Evolutionary conservation across 129 eudicot species (phyloP), one percentile per base, ranked within the genome.

Genomic region (Oenanthe sinensis): DNA sequence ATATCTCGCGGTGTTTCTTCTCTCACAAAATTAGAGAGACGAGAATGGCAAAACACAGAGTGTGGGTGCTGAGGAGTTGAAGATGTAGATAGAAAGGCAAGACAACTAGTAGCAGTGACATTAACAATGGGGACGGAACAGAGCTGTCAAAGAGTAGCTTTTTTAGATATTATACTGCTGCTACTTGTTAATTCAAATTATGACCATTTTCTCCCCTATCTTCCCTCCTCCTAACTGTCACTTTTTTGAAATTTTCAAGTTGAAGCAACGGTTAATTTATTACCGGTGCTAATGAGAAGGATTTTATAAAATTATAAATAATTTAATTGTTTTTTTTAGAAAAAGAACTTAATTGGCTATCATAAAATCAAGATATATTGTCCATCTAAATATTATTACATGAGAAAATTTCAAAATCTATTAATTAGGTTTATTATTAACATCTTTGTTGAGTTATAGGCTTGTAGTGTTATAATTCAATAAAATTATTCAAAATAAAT

Each of bases 131-230:
- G 92, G 89, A 85, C 88, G 84, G 86, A 73, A 78, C 15, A 76
- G 87, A 89, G 93, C 97, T 94, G 97, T 79, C 96, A 86, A 71
- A 76, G 78, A 71, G 79, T 39, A 70, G 75, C 46, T 70, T 70
- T 71, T 76, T 75, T 80, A 85, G 62, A 75, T 60, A 48, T 74
- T 60, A 79, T 71, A 77, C 65, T 63, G 67, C 71, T 13, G 30
- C 26, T 0, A 0, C 19, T 28, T 39, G 26, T 30, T 0, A 86
- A 85, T 93, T 89, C 91, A 89, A 93, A 93, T 60, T 86, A 81
- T 91, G 92, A 89, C 98, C 68, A 77, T 78, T 70, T 76, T 93
- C 91, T 78, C 97, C 95, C 87, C 4, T 55, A 0, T 60, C 68
- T 83, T 39, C 72, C 58, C 63, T 50, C 49, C 55, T 84, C 10